Evolutionary conservation across 345 rosid genomes (phyloP).

Genomic region (Eucalyptus sideroxylon): DNA sequence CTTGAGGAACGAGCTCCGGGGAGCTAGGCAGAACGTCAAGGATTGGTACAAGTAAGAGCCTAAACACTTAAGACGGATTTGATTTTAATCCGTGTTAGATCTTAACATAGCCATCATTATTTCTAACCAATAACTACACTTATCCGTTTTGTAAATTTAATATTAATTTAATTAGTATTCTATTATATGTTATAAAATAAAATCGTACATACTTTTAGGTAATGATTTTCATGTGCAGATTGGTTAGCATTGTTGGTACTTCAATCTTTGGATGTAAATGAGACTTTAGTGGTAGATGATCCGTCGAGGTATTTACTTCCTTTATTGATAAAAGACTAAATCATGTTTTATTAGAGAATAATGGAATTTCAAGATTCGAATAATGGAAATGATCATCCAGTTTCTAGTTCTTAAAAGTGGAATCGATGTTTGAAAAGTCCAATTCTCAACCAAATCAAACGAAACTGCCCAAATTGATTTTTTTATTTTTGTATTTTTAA

Average conservation of each 20-base stretch:
- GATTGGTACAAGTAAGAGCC: slow-evolving; percentile 70
- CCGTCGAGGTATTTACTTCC: neutral
- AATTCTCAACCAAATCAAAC: too few species aligned
- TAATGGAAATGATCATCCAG: too few species aligned
- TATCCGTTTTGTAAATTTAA: neutral
- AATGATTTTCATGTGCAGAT: neutral
- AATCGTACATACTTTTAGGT: neutral
- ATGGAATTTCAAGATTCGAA: too few species aligned
- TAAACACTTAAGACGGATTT: neutral
- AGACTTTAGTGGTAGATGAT: neutral
- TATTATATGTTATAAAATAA: too few species aligned
- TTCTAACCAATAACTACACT: neutral
- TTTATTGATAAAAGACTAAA: neutral
- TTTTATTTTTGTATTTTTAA: too few species aligned
- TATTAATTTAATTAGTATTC: too few species aligned
- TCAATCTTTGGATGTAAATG: neutral
- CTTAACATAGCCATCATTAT: neutral
- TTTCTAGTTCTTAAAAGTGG: too few species aligned
- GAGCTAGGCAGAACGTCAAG: slow-evolving; percentile 55
- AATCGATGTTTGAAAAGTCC: neutral
- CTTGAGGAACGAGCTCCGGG: slow-evolving; percentile 92
- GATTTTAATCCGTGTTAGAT: neutral
- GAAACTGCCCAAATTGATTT: rapidly evolving
- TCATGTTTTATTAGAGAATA: neutral
- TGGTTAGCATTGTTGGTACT: neutral